phyloP scores from a whole-genome alignment of 106 monocot genomes.

The Platanthera guangdongensis region DNA sequence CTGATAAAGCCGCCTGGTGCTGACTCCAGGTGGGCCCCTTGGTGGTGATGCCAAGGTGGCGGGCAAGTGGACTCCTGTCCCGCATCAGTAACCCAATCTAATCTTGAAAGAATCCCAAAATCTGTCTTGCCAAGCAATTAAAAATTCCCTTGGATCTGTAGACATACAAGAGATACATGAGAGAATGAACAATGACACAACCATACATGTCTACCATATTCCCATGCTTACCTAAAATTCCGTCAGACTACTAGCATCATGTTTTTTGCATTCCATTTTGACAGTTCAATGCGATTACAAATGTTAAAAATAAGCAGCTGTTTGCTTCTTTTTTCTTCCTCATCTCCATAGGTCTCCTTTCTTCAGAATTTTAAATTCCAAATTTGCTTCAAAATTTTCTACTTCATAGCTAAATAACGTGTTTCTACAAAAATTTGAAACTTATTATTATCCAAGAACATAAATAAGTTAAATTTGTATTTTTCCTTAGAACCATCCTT shows the following conservation, averaged over 20 bases:
- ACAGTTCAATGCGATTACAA: neutral
- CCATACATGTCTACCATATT: too few relatives aligned
- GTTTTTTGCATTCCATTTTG: neutral
- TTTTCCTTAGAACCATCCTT: neutral
- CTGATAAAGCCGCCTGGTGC: too few relatives aligned
- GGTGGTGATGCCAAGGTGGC: too few relatives aligned
- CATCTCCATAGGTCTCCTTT: neutral
- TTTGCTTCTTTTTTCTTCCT: neutral
- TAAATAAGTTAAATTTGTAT: neutral
- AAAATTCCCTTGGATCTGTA: too few relatives aligned
- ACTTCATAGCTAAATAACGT: neutral
- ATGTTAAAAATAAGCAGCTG: neutral
- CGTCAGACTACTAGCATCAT: neutral
- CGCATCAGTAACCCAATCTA: too few relatives aligned
- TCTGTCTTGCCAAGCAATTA: too few relatives aligned
- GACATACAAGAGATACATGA: too few relatives aligned
- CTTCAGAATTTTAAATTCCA: neutral
- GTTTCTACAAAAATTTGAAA: neutral
- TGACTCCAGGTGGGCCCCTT: too few relatives aligned
- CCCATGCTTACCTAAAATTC: too few relatives aligned
- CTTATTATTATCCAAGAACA: neutral
- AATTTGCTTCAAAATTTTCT: neutral
- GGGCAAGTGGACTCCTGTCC: too few relatives aligned
- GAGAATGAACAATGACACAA: too few relatives aligned
- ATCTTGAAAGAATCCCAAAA: too few relatives aligned